phyloP scores from a whole-genome alignment of 371 early-diverging fungal species.

The Actinomortierella ambigua region DNA sequence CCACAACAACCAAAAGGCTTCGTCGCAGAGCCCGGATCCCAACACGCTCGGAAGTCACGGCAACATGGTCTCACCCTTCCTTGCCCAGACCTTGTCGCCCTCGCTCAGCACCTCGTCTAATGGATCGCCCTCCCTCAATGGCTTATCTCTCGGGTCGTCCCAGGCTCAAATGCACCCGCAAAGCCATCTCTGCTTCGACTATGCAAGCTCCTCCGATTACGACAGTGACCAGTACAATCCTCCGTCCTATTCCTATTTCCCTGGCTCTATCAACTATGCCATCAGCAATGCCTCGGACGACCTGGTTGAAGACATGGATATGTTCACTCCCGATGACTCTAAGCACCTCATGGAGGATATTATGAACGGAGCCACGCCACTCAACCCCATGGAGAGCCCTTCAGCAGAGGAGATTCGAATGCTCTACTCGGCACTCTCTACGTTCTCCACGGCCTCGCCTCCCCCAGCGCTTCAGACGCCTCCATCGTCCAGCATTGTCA shows the following conservation, averaged over 20 bases:
- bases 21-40: too few species aligned
- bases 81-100: conserved; percentile 38
- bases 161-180: conserved; percentile 20
- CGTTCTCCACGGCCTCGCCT: conserved; percentile 27
- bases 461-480: conserved; percentile 22
- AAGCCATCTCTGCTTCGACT: conserved; percentile 35
- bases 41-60: too few species aligned
- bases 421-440: conserved; percentile 40
- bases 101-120: conserved; percentile 14
- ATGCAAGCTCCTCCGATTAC: conserved; percentile 42
- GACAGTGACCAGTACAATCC: conserved; percentile 40
- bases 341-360: conserved; percentile 42
- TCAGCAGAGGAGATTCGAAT: conserved; percentile 40
- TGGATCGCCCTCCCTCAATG: conserved; percentile 19
- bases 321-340: conserved; percentile 20
- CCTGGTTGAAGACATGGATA: conserved; percentile 34
- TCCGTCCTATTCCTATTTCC: conserved; percentile 35
- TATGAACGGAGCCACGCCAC: conserved; percentile 37
- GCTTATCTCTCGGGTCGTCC: conserved; percentile 11
- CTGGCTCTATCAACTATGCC: conserved; percentile 32
- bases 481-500: conserved; percentile 2
- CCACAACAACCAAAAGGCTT: conserved; percentile 7
- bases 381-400: conserved; percentile 38
- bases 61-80: conserved; percentile 14
- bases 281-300: conserved; percentile 46